Percentiles rank a stretch among this genome's conserved stretches.
These are phyloP conservation scores for Arthrinium puccinioides DNA, from an alignment of 2,329 filamentous ascomycete genomes.

Conservation along the genomic window DNA sequence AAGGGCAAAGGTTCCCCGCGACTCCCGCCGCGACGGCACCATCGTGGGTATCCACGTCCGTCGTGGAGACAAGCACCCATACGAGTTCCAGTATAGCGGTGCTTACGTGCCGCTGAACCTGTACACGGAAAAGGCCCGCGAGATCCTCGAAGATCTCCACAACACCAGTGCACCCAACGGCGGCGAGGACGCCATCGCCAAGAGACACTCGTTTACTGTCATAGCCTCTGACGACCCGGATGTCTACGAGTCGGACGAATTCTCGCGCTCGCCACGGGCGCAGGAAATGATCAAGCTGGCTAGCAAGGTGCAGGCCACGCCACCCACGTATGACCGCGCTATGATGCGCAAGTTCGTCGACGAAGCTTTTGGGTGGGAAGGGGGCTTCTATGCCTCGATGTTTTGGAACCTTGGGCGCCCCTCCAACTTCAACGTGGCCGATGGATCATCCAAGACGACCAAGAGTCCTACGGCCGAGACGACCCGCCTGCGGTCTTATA, in stretches of 20 bases:
- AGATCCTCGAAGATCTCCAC: constrained; percentile 43
- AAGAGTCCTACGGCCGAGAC: constrained; percentile 41
- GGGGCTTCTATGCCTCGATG: constrained; percentile 74
- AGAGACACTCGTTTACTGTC: constrained; percentile 43
- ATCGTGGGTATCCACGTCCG: constrained; percentile 71
- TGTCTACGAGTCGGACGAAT: constrained; percentile 60
- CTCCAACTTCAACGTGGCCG: constrained; percentile 28
- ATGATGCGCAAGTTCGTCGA: constrained; percentile 62
- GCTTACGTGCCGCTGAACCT: constrained; percentile 70
- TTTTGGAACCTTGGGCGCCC: constrained; percentile 70
- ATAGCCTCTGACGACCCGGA: constrained; percentile 77
- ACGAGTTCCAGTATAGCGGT: constrained; percentile 67
- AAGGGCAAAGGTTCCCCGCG: constrained; percentile 34
- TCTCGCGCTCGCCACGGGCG: constrained; percentile 50
- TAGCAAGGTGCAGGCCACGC: constrained; percentile 45
- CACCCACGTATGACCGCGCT: constrained; percentile 32
- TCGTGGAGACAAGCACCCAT: constrained; percentile 70
- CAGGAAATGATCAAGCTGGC: constrained; percentile 74
- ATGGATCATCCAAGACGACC: constrained; percentile 20
- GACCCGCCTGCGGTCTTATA: constrained; percentile 62
- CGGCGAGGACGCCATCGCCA: constrained; percentile 26
- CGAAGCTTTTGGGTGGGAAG: constrained; percentile 78
- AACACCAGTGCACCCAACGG: constrained; percentile 30
- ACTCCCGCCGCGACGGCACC: constrained; percentile 39
- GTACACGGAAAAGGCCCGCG: constrained; percentile 55